A percentile compares a stretch with the other conserved stretches of the same genome.
These are phyloP conservation scores for Xylariomycetidae sp. DNA, from an alignment of 2,329 filamentous ascomycete genomes.

Conservation along the genomic window DNA sequence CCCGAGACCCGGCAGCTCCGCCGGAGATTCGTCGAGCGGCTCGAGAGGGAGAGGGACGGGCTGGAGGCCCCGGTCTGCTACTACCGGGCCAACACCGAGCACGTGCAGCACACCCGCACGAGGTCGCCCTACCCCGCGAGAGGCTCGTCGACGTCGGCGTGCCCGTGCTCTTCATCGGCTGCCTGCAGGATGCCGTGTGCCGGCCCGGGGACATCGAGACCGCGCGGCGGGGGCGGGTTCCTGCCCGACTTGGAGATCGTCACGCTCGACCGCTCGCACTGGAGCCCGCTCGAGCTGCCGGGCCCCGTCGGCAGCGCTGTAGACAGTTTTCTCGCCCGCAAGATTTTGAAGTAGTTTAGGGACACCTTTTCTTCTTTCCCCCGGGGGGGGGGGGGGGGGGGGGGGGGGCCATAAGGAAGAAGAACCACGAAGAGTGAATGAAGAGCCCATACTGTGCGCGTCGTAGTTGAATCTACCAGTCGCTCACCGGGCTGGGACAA, in stretches of 20 bases:
- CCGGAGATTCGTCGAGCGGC: constrained; percentile 26
- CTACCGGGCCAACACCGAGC: constrained; percentile 25
- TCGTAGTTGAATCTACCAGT: too few species aligned
- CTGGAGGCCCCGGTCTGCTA: constrained; percentile 32
- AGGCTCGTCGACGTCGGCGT: constrained; percentile 26
- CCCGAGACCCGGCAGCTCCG: constrained; percentile 13
- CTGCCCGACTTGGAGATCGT: constrained; percentile 28
- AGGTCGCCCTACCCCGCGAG: constrained; percentile 17
- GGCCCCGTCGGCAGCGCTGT: too few species aligned
- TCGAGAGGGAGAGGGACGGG: constrained; percentile 26
- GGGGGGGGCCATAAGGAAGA: too few species aligned
- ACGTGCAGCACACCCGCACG: constrained; percentile 24
- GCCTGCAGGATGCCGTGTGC: constrained; percentile 29
- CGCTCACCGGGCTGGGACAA: too few species aligned
- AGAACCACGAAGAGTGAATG: too few species aligned
- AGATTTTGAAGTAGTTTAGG: too few species aligned
- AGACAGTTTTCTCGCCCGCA: too few species aligned
- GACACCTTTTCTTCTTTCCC: too few species aligned
- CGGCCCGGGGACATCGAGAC: constrained; percentile 23
- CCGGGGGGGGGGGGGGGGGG: too few species aligned
- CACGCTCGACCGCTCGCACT: constrained; percentile 30
- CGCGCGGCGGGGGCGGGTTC: constrained; percentile 20
- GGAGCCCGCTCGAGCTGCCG: constrained; percentile 30
- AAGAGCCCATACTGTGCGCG: too few species aligned
- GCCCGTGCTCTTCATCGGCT: constrained; percentile 31